phyloP scores from a whole-genome alignment of 2,329 filamentous ascomycete species.

The Venturia carpophila region DNA sequence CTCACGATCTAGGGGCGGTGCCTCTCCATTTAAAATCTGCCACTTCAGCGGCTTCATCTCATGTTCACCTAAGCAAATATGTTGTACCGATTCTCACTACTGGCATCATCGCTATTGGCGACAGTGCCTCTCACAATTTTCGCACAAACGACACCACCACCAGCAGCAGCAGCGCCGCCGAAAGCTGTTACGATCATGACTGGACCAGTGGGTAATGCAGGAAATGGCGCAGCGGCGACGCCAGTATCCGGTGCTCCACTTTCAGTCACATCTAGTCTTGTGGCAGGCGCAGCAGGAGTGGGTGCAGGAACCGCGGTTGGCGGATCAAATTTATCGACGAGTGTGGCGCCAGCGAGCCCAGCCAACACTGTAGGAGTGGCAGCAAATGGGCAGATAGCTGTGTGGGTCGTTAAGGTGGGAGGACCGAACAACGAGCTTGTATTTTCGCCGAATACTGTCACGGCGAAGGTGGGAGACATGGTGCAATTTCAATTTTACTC shows the following conservation, averaged over 20 bases:
- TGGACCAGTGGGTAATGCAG: slow-evolving; percentile 4
- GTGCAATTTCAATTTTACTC: slow-evolving; percentile 48
- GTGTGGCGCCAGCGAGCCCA: neutral
- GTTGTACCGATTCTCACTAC: slow-evolving; percentile 7
- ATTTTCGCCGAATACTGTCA: slow-evolving; percentile 60
- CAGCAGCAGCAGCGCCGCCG: neutral
- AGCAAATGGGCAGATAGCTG: neutral
- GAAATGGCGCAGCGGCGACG: slow-evolving; percentile 7
- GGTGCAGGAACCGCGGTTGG: neutral
- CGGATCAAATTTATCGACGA: neutral
- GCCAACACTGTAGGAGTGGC: neutral
- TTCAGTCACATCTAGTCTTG: neutral
- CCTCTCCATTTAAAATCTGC: neutral
- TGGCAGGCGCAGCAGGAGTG: neutral
- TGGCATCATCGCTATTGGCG: slow-evolving; percentile 1
- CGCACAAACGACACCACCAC: neutral
- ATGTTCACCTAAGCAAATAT: neutral
- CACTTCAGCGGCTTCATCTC: neutral
- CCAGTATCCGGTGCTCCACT: neutral
- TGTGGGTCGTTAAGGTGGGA: slow-evolving; percentile 19
- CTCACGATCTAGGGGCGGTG: neutral
- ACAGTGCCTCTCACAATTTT: slow-evolving; percentile 5
- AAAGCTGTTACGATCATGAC: slow-evolving; percentile 6
- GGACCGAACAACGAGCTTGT: slow-evolving; percentile 32
- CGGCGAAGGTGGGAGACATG: slow-evolving; percentile 51